Base-by-base conservation (phyloP, 371 early-diverging fungal species). In the Apophysomyces variabilis region DNA sequence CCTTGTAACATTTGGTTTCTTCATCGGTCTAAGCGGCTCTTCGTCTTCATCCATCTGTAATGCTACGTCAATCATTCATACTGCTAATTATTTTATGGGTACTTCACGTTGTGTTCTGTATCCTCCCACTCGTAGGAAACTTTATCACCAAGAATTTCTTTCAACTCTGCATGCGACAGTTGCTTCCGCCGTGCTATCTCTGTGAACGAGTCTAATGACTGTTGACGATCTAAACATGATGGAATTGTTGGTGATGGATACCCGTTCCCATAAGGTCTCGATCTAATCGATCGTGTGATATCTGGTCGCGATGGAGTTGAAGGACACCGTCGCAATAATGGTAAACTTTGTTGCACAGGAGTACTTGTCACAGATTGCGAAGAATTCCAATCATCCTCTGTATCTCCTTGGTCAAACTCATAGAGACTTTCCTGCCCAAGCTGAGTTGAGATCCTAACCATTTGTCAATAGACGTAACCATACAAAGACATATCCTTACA, bases 81-180 rank as follows among this genome's bases (percentile, higher is more conserved):
- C 7, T 21, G 21, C 1, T 1, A 18, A 50, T 5, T 7, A 26
- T 4, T 21, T 7, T 18, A 21, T 4, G 21, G 4, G 4, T 21
- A 50, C 54, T 18, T 41, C 21, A 50, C 54, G 11, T 50, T n/a
- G 32, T 50, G 18, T 7, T 50, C 54, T n/a, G 21, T 11, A 16
- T 50, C 54, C 9, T 50, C 54, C 54, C 54, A 50, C n/a, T 50
- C 54, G 5, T 21, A 50, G 7, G 54, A 50, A 21, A 50, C 54
- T 50, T 50, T 50, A 50, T 50, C 54, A 18, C 54, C 54, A 50
- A 50, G 54, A 21, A 50, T 50, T 21, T 50, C 54, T 21, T 26
- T 50, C 54, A 50, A 26, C 21, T 50, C 54, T 21, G 16, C 21
- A 5, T 26, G 54, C 2, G 54, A 50, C 21, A 50, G 21, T 21